phyloP scores from a whole-genome alignment of 2,329 filamentous ascomycete genomes.

The Pyricularia sp. region DNA sequence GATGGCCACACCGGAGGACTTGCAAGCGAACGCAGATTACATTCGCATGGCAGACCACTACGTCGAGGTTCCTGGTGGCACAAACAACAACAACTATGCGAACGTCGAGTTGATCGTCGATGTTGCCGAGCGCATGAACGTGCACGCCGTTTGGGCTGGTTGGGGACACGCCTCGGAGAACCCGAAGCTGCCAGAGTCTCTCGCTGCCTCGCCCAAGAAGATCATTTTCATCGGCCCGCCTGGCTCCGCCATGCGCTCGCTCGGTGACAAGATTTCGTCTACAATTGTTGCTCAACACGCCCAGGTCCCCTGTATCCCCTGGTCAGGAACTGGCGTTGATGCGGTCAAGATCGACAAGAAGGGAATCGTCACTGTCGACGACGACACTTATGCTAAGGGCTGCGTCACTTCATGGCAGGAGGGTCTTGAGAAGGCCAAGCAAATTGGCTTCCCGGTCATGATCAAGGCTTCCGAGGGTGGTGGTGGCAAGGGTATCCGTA shows the following conservation, averaged over 20 bases:
- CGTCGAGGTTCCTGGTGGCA: constrained; percentile 95
- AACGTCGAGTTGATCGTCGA: constrained; percentile 99
- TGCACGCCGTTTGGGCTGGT: constrained; percentile 97
- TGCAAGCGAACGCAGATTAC: constrained; percentile 96
- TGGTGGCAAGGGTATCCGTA: constrained; percentile 98
- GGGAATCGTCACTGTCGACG: constrained; percentile 84
- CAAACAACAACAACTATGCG: constrained; percentile 99
- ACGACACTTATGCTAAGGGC: constrained; percentile 75
- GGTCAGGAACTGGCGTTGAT: constrained; percentile 89
- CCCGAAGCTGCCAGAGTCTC: constrained; percentile 88
- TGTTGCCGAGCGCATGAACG: constrained; percentile 94
- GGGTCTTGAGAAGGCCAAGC: constrained; percentile 70
- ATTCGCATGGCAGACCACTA: constrained; percentile 99
- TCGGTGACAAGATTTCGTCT: constrained; percentile 98
- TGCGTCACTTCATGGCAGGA: constrained; percentile 85
- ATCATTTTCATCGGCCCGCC: constrained; percentile 98
- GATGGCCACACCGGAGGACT: constrained; percentile 97
- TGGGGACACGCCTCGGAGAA: constrained; percentile 99
- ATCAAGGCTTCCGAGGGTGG: constrained; percentile 99
- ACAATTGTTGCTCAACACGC: constrained; percentile 98
- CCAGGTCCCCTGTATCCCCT: constrained; percentile 93
- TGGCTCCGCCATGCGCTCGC: constrained; percentile 94
- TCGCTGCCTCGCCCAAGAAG: constrained; percentile 93
- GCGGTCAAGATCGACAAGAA: constrained; percentile 64
- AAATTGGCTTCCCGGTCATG: constrained; percentile 98